Evolutionary conservation across 805 yeast genomes (phyloP).

Genomic region (Candida alai): DNA sequence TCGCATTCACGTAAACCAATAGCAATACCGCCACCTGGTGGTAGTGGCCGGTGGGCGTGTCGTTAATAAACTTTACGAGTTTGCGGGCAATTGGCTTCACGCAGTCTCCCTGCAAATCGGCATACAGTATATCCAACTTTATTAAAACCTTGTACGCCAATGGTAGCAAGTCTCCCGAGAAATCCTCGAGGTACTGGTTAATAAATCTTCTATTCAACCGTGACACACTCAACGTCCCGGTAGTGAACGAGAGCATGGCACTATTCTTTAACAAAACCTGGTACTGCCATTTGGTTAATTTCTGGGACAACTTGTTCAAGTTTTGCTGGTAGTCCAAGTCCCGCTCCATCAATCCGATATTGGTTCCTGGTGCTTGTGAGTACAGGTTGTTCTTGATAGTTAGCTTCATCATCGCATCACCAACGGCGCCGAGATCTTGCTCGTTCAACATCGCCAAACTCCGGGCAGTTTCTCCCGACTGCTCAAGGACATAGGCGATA

Average conservation of each 20-base stretch:
- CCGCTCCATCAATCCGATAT: conserved; percentile 31
- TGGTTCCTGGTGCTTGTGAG: conserved; percentile 20
- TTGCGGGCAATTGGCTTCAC: conserved; percentile 17
- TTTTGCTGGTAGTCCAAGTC: conserved; percentile 31
- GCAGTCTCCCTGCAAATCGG: conserved; percentile 19
- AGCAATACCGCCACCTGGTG: conserved; percentile 26
- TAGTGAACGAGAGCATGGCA: conserved; percentile 35
- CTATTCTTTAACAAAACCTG: conserved; percentile 41
- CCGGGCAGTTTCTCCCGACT: conserved; percentile 27
- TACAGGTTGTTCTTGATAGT: conserved; percentile 44
- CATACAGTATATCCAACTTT: conserved; percentile 23
- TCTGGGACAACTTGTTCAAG: conserved; percentile 30
- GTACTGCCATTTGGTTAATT: conserved; percentile 36
- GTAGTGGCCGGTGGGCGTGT: conserved; percentile 1
- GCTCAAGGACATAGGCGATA: conserved; percentile 50
- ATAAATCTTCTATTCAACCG: conserved; percentile 14
- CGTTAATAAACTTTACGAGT: conserved; percentile 15
- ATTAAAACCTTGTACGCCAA: conserved; percentile 26
- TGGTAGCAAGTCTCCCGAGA: conserved; percentile 30
- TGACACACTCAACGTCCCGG: conserved; percentile 33
- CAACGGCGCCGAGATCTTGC: conserved; percentile 24
- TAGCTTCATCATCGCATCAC: conserved; percentile 39
- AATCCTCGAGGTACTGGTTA: conserved; percentile 16
- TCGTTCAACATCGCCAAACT: conserved; percentile 35
- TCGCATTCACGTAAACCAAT: conserved; percentile 22